Evolutionary conservation across 2,329 filamentous ascomycete species (phyloP), one percentile per base, ranked within the genome.

Genomic region (Penicillium griseofulvum): DNA sequence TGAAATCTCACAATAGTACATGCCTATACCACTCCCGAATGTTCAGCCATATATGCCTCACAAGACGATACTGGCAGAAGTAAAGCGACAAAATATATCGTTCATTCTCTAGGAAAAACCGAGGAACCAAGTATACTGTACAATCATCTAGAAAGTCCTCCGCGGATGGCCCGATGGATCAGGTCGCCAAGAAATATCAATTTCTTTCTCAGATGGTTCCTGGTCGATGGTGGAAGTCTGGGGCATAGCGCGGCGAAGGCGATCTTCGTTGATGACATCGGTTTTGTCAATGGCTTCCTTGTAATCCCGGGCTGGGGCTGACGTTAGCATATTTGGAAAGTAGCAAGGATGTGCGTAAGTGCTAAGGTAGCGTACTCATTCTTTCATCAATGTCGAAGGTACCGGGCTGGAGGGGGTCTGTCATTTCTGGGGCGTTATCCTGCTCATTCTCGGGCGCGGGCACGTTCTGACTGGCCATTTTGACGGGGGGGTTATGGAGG

Each of bases 161-260:
- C 22, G 29, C 5, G 51, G 51, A 49, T 49, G 29, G 9, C 51
- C 51, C 1, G 51, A 54, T 10, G 51, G 51, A 49, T 54, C 51
- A 36, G 51, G 51, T 26, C 44, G 17, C 44, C 51, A 54, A 14
- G 51, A 49, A 31, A 54, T 52, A 26, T 52, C 42, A 28, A n/a
- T 36, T 9, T 61, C 55, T n/a, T 63, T 57, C 39, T 67, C 61
- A 12, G 26, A 31, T 0, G 58, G 54, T 3, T 66, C 59, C 4
- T 41, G 56, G n/a, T 65, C 62, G 10, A 16, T 17, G 10, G 33
- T 65, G 7, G 58, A 34, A 2, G 53, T 44, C 16, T 59, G 55
- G 1, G 65, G 57, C 37, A 53, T 49, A 3, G 54, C 52, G 19
- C 53, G 61, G 8, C 60, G 61, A 38, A 62, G 39, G 4, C 58